These are phyloP conservation scores for Metschnikowia amazonensis DNA, from an alignment of 805 yeast genomes.

Conservation along the genomic window DNA sequence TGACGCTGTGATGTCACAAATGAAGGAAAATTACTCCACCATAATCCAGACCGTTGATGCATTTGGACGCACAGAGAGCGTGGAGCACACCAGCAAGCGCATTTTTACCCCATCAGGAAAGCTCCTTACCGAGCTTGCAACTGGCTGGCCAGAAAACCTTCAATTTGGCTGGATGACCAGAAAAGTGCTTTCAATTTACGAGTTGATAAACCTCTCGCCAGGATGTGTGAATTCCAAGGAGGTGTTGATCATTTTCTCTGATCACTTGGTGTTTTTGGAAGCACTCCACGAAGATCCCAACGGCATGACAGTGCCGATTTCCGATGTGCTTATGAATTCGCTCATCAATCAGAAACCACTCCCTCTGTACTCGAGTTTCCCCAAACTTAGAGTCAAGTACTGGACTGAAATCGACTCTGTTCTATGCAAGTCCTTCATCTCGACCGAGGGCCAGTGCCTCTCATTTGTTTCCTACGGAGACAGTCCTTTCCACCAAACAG, in stretches of 20 bases:
- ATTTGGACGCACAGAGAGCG: slow-evolving; percentile 48
- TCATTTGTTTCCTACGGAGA: slow-evolving; percentile 27
- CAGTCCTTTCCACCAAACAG: slow-evolving; percentile 24
- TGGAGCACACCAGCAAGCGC: slow-evolving; percentile 26
- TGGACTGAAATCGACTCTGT: slow-evolving; percentile 65
- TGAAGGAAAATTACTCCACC: slow-evolving; percentile 45
- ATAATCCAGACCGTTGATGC: slow-evolving; percentile 71
- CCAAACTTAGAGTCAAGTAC: slow-evolving; percentile 60
- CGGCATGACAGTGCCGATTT: slow-evolving; percentile 30
- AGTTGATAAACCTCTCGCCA: slow-evolving; percentile 26
- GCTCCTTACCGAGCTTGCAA: slow-evolving; percentile 76
- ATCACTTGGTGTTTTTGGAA: slow-evolving; percentile 63
- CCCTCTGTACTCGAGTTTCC: slow-evolving; percentile 45
- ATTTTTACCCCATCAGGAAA: slow-evolving; percentile 91
- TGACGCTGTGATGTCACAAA: slow-evolving; percentile 22
- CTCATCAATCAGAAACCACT: slow-evolving; percentile 81
- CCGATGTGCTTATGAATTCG: slow-evolving; percentile 88
- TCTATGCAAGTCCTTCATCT: slow-evolving; percentile 44
- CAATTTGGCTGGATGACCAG: slow-evolving; percentile 88
- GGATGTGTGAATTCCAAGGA: slow-evolving; percentile 28
- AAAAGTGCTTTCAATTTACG: slow-evolving; percentile 74
- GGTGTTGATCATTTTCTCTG: slow-evolving; percentile 76
- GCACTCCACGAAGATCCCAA: slow-evolving; percentile 42
- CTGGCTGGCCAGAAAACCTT: slow-evolving; percentile 81
- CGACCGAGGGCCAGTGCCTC: slow-evolving; percentile 22